Evolutionary conservation across 805 yeast species (phyloP), one percentile per base, ranked within the genome.

Genomic region (Monosporozyma servazzii): DNA sequence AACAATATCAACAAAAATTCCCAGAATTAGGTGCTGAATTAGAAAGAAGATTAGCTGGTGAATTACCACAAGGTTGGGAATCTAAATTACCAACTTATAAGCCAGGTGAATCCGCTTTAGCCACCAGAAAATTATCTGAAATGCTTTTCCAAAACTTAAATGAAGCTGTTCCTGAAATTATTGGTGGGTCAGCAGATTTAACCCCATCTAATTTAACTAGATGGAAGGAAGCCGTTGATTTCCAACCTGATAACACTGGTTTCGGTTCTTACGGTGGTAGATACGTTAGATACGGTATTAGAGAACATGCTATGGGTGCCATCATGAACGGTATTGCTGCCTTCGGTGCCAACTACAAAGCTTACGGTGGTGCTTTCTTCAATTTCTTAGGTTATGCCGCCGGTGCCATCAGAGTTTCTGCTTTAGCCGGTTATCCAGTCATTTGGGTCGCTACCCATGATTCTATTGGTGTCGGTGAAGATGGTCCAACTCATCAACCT

Each of bases 271-370:
- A 83, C 77, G 57, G 80, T 53, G 99, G 99, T 68, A 84, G 96
- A 70, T 91, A 91, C 77, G 77, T 91, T 72, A 84, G 97, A 76
- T 91, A 84, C 71, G 99, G 99, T 82, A 96, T 91, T 58, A 86
- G 99, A 75, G 99, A 91, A 79, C 98, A 93, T 75, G 98, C 87
- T 72, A 89, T 91, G 97, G 96, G 96, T 75, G 97, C 97, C 58
- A 86, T 90, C 71, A 80, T 90, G 82, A 91, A 93, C 75, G 99
- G 99, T 83, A 86, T 91, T 64, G 78, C 93, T 54, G 97, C 97
- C 50, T 91, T 75, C 66, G 84, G 84, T 58, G 86, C 86, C 57
- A 88, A 88, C 77, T 82, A 77, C 78, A 86, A 84, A 73, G 84
- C 89, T 62, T 89, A 82, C 76, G 97, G 96, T 71, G 99, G 96